Evolutionary conservation across 2,329 filamentous ascomycete genomes (phyloP), one percentile per base, ranked within the genome.

Genomic region (Fusarium succisae): DNA sequence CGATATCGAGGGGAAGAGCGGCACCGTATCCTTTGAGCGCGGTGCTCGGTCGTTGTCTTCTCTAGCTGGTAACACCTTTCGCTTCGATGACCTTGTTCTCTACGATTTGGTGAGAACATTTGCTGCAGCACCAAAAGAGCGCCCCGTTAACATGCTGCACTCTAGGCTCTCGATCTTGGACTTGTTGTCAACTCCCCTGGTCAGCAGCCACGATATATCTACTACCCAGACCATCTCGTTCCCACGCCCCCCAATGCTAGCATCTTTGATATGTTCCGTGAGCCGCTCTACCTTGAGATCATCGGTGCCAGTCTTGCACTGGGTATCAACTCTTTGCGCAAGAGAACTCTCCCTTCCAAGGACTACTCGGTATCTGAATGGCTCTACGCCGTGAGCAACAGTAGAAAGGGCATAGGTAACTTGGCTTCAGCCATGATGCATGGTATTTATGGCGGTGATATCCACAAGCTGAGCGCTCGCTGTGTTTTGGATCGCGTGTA

Each of bases 371-470:
- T 84, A 37, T 77, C 80, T 14, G 79, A 84, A 22, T 85, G 82
- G 80, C 74, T 84, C 47, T 75, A 80, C 41, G 57, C 74, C 22
- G 59, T 83, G 44, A 80, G 70, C 56, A 76, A 78, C 44, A 80
- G 79, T 71, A 61, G 71, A 44, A 66, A 78, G 39, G 73, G 93
- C 12, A 90, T 90, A 20, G 87, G 96, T 75, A 95, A 97, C 77
- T 61, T 98, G 24, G 83, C 91, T 12, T 98, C 94, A 10, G 94
- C 92, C 58, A 84, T 91, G 79, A 78, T 94, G 60, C 96, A 98
- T 82, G 96, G 96, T 47, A 94, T 98, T 66, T 98, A 97, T 81
- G 96, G 95, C 28, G 96, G 96, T 10, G 93, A 98, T 82, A 90
- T 97, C 54, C 91, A 93, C 80, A 88, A 92, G 79, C 85, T 98